Evolutionary conservation across 495 filamentous ascomycete genomes (phyloP).

Genomic region (Clavariopsis aquatica): DNA sequence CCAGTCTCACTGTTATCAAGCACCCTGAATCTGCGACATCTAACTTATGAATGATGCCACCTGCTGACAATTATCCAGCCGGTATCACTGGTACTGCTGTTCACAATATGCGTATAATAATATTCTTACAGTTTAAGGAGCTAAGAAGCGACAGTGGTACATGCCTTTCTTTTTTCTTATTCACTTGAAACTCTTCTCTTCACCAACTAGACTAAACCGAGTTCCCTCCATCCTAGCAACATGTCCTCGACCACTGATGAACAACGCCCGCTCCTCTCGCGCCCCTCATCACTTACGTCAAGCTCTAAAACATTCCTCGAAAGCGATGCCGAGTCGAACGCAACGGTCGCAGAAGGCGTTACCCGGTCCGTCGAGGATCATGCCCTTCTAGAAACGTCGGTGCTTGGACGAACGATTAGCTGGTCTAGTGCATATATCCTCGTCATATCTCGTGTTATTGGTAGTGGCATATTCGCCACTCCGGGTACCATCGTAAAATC

Average conservation of each 20-base stretch:
- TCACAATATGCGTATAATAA: not conserved
- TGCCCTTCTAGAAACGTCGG: constrained; percentile 64
- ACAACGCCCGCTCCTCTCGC: constrained; percentile 21
- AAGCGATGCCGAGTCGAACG: constrained; percentile 20
- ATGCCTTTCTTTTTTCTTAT: not conserved
- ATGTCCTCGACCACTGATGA: constrained; percentile 12
- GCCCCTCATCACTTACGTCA: not conserved
- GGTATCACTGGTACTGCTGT: not conserved
- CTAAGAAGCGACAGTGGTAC: not conserved
- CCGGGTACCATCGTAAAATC: constrained; percentile 68
- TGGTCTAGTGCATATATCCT: constrained; percentile 73
- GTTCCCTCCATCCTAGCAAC: not conserved
- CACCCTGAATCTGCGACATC: constrained; percentile 23
- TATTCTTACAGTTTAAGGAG: not conserved
- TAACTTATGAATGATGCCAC: constrained; percentile 26
- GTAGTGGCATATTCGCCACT: constrained; percentile 74
- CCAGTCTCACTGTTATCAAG: constrained; percentile 27
- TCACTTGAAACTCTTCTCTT: not conserved
- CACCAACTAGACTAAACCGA: not conserved
- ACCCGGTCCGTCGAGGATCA: constrained; percentile 54
- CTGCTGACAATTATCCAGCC: constrained; percentile 34
- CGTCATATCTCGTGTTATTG: constrained; percentile 75
- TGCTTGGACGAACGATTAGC: constrained; percentile 62
- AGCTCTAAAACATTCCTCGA: constrained; percentile 21
- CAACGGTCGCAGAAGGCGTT: constrained; percentile 14